Evolutionary conservation across 441 rosid species (phyloP).

Genomic region (Gossypium lobatum): DNA sequence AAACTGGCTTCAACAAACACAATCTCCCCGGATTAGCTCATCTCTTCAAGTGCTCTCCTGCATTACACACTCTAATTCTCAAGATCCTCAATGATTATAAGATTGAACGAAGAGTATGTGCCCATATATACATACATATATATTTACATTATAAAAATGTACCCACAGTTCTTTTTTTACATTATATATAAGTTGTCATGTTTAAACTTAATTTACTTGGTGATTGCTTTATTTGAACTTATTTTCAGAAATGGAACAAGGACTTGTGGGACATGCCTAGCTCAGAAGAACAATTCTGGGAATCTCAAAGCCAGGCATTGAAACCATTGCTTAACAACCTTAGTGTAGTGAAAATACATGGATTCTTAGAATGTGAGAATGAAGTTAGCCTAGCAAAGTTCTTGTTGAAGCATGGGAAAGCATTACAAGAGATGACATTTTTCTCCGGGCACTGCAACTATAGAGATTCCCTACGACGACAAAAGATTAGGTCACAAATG

Average conservation of each 20-base stretch:
- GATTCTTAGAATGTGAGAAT: constrained; percentile 61
- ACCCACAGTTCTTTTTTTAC: not conserved
- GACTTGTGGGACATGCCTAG: constrained; percentile 59
- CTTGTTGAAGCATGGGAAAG: constrained; percentile 68
- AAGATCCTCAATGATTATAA: constrained; percentile 46
- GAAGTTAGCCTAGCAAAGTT: constrained; percentile 70
- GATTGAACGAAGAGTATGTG: constrained; percentile 43
- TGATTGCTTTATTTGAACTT: not conserved
- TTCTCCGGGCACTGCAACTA: constrained; percentile 37
- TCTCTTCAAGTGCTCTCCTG: constrained; percentile 53
- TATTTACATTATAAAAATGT: constrained; percentile 20
- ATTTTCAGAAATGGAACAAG: constrained; percentile 59
- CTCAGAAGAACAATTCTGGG: constrained; percentile 68
- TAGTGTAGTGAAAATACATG: constrained; percentile 60
- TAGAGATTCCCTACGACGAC: constrained; percentile 49
- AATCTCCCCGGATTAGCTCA: constrained; percentile 45
- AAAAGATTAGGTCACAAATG: constrained; percentile 62
- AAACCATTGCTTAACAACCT: constrained; percentile 52
- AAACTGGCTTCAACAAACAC: constrained; percentile 43
- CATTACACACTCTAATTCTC: constrained; percentile 45
- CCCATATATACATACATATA: not conserved
- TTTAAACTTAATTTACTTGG: not conserved
- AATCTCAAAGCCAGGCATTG: constrained; percentile 38
- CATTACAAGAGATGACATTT: constrained; percentile 62
- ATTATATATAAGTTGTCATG: not conserved